Evolutionary conservation across 164 flowering plant genomes (phyloP).

Genomic region (Annona squamosa): DNA sequence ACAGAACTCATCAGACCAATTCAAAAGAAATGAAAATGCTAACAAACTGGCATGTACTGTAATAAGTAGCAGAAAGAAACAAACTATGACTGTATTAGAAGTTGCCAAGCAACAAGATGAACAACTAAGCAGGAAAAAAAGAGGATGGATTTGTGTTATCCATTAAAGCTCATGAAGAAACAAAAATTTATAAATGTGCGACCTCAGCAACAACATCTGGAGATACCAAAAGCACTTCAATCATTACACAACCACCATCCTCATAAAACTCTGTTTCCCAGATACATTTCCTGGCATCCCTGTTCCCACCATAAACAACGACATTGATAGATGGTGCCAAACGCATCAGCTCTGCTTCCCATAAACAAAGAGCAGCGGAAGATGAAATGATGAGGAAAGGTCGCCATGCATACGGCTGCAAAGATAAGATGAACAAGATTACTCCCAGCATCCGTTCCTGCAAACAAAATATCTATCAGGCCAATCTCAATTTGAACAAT

Average conservation of each 20-base stretch:
- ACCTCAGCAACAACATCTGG: slow-evolving; percentile 57
- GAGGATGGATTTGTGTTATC: background rate
- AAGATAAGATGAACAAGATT: slow-evolving; percentile 38
- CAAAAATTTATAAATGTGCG: background rate
- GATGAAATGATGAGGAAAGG: slow-evolving; percentile 64
- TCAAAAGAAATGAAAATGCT: background rate
- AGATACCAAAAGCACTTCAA: slow-evolving; percentile 55
- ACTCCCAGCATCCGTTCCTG: slow-evolving; percentile 54
- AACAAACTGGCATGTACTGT: background rate
- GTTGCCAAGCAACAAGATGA: background rate
- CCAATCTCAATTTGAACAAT: background rate
- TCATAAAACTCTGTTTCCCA: slow-evolving; percentile 47
- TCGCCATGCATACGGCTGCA: slow-evolving; percentile 24
- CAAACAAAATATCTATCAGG: slow-evolving; percentile 15
- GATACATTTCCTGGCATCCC: slow-evolving; percentile 33
- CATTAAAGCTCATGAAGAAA: background rate
- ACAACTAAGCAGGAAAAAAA: background rate
- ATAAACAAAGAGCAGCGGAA: slow-evolving; percentile 29
- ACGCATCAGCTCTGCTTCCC: slow-evolving; percentile 58
- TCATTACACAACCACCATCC: slow-evolving; percentile 40
- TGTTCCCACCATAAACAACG: slow-evolving; percentile 49
- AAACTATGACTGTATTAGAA: background rate
- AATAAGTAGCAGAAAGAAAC: background rate
- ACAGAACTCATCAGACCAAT: background rate
- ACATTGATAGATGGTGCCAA: slow-evolving; percentile 45